Percentiles rank a stretch among this genome's conserved stretches.
phyloP scores from a whole-genome alignment of 768 basidiomycete genomes.

The Inosperma sp. region DNA sequence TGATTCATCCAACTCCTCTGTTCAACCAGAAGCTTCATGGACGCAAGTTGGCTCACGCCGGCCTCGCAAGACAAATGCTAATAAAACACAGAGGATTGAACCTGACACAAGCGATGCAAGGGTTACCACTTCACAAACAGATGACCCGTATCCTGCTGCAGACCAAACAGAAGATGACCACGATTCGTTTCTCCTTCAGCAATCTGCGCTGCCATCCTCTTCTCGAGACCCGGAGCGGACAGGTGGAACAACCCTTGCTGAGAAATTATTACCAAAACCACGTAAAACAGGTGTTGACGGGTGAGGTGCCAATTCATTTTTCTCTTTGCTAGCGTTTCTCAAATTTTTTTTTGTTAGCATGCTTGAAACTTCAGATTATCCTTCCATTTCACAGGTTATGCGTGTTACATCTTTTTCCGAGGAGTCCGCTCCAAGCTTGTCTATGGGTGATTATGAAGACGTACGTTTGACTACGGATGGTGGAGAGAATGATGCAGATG shows the following conservation, averaged over 20 bases:
- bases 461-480: constrained; percentile 37
- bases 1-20: constrained; percentile 36
- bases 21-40: constrained; percentile 65
- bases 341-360: constrained; percentile 40
- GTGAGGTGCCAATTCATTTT: constrained; percentile 26
- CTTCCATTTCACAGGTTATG: constrained; percentile 57
- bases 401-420: constrained; percentile 58
- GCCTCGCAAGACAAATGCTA: constrained; percentile 10
- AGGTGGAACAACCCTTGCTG: constrained; percentile 48
- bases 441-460: constrained; percentile 78
- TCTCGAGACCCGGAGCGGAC: constrained; percentile 23
- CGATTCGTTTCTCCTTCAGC: constrained; percentile 19
- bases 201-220: constrained; percentile 16
- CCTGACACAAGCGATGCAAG: constrained; percentile 47
- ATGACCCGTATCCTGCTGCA: constrained; percentile 35
- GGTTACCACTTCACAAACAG: constrained; percentile 43
- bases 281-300: constrained; percentile 66
- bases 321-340: constrained; percentile 2
- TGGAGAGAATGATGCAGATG: constrained; percentile 55
- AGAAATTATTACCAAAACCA: constrained; percentile 60
- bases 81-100: constrained; percentile 21
- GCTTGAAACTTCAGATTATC: constrained; percentile 57
- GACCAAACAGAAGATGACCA: constrained; percentile 26
- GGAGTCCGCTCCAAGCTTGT: constrained; percentile 58
- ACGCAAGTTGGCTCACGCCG: constrained; percentile 60